phyloP scores from a whole-genome alignment of 2,329 filamentous ascomycete species.

The Talaromyces atroroseus region DNA sequence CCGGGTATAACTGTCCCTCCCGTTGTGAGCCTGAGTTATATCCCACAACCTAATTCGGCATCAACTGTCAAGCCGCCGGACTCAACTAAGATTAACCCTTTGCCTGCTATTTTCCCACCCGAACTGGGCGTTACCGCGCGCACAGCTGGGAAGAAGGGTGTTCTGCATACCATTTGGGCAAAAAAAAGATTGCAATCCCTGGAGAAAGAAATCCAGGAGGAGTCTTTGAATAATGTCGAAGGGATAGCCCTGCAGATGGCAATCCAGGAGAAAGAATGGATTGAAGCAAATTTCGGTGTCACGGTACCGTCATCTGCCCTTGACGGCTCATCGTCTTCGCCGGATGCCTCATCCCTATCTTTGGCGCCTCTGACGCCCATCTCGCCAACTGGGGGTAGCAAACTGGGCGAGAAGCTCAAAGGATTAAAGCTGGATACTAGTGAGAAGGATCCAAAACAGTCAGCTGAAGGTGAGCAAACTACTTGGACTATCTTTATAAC shows the following conservation, averaged over 20 bases:
- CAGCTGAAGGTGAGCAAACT: slow-evolving; percentile 45
- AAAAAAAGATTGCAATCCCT: slow-evolving; percentile 72
- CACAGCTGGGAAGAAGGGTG: slow-evolving; percentile 68
- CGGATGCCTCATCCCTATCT: slow-evolving; percentile 21
- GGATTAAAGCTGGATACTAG: slow-evolving; percentile 74
- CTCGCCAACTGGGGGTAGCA: slow-evolving; percentile 59
- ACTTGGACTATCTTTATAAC: not conserved
- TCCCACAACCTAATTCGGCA: slow-evolving; percentile 40
- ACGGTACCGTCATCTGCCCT: slow-evolving; percentile 33
- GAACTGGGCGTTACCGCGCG: slow-evolving; percentile 63
- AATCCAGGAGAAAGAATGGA: slow-evolving; percentile 76
- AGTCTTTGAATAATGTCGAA: slow-evolving; percentile 69
- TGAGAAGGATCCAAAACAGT: slow-evolving; percentile 56
- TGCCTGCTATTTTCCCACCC: slow-evolving; percentile 80
- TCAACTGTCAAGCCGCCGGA: slow-evolving; percentile 34
- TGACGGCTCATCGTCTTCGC: slow-evolving; percentile 25
- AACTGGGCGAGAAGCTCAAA: slow-evolving; percentile 71
- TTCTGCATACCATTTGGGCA: slow-evolving; percentile 86
- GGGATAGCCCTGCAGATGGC: slow-evolving; percentile 82
- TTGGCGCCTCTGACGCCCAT: slow-evolving; percentile 51
- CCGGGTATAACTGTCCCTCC: slow-evolving; percentile 66
- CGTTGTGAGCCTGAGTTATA: slow-evolving; percentile 60
- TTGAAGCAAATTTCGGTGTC: slow-evolving; percentile 72
- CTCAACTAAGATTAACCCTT: slow-evolving; percentile 63
- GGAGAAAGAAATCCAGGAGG: slow-evolving; percentile 68